A percentile compares a stretch with the other conserved stretches of the same genome.
These are phyloP conservation scores for Phaeoacremonium minimum DNA, from an alignment of 2,329 filamentous ascomycete species.

Conservation along the genomic window DNA sequence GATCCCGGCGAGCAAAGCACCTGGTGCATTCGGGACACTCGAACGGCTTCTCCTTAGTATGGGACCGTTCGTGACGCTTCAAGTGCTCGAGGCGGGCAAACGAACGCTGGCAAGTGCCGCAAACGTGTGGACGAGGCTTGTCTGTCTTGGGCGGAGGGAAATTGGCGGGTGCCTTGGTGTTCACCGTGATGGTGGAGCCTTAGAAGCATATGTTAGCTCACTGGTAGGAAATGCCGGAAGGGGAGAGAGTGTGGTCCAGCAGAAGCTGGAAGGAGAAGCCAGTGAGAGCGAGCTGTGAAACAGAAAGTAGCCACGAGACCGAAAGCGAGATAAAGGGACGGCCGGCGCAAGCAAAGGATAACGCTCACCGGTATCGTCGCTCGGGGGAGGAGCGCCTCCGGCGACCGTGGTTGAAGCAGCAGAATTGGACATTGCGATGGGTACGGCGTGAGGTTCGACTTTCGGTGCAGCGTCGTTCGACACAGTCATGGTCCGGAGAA, in stretches of 20 bases:
- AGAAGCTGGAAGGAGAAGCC: neutral
- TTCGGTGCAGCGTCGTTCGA: neutral
- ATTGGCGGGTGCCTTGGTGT: slow-evolving; percentile 34
- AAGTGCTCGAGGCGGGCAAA: slow-evolving; percentile 95
- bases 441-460: neutral
- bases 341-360: neutral
- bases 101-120: slow-evolving; percentile 82
- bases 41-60: slow-evolving; percentile 98
- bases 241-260: neutral
- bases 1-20: slow-evolving; percentile 90
- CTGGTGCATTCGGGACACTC: slow-evolving; percentile 91
- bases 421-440: too few species aligned
- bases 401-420: neutral
- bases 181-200: slow-evolving; percentile 49
- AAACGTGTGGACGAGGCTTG: slow-evolving; percentile 93
- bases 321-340: too few species aligned
- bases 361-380: neutral
- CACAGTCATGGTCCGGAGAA: neutral
- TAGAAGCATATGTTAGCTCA: slow-evolving; percentile 7
- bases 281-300: too few species aligned
- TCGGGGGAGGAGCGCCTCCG: neutral
- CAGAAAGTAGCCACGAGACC: too few species aligned
- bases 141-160: slow-evolving; percentile 91
- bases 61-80: slow-evolving; percentile 95
- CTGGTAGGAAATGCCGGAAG: neutral